Conservation (phyloP, 2,329 filamentous ascomycete genomes). For the Colletotrichum truncatum region DNA sequence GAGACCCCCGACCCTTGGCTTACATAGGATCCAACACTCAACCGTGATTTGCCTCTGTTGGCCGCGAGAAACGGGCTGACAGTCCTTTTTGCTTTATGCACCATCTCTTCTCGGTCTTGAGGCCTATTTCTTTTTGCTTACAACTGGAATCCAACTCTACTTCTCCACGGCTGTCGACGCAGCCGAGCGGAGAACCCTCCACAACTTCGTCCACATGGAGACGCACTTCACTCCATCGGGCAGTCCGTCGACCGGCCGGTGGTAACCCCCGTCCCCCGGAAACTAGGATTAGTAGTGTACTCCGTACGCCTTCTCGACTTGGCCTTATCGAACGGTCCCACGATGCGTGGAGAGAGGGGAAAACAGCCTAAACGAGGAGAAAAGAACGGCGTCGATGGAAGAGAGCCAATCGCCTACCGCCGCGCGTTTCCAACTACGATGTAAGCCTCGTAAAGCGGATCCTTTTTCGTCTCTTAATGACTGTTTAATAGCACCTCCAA, state of each 20-base stretch:
- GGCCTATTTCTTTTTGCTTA: background rate
- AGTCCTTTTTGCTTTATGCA: background rate
- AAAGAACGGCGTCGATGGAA: conserved; percentile 11
- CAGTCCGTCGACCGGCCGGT: background rate
- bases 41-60: background rate
- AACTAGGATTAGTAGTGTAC: too few species aligned
- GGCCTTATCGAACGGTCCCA: conserved; percentile 9
- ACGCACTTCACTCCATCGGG: conserved; percentile 4
- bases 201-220: background rate
- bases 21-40: background rate
- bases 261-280: conserved; percentile 16
- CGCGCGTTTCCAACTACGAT: background rate
- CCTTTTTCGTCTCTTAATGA: too few species aligned
- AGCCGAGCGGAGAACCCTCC: background rate
- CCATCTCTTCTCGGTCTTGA: background rate
- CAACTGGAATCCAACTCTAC: background rate
- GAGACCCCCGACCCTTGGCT: background rate
- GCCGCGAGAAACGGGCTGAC: background rate
- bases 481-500: background rate
- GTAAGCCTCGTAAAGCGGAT: too few species aligned
- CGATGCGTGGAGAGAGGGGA: conserved; percentile 6
- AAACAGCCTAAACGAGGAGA: conserved; percentile 1
- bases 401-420: background rate
- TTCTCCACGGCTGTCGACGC: background rate
- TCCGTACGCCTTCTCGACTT: background rate